phyloP scores from a whole-genome alignment of 2,329 filamentous ascomycete species.

The Pseudogymnoascus sp. region DNA sequence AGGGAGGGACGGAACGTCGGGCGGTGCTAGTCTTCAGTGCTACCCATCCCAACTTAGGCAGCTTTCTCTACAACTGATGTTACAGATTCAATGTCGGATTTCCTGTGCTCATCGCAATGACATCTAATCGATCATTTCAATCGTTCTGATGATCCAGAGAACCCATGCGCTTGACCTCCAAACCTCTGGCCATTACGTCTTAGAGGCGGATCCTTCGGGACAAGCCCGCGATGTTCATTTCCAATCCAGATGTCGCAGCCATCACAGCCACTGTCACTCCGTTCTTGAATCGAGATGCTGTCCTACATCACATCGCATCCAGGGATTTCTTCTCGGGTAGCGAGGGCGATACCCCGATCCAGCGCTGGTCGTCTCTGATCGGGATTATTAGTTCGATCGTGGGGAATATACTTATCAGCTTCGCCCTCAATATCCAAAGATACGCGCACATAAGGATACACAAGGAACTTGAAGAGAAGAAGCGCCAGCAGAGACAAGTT shows the following conservation, averaged over 20 bases:
- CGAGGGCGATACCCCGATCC: conserved; percentile 42
- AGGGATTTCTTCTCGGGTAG: neutral
- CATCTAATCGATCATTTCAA: neutral
- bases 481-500: conserved; percentile 47
- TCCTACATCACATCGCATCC: conserved; percentile 4
- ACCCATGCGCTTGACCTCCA: neutral
- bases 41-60: conserved; percentile 3
- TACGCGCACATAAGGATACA: conserved; percentile 87
- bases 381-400: conserved; percentile 88
- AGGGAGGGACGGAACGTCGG: neutral
- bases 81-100: neutral
- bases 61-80: neutral
- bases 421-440: conserved; percentile 91
- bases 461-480: conserved; percentile 55
- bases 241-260: neutral
- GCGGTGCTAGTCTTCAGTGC: neutral
- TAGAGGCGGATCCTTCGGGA: conserved; percentile 3
- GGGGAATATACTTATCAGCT: conserved; percentile 88
- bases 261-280: neutral
- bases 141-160: neutral
- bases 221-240: conserved; percentile 7
- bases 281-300: neutral
- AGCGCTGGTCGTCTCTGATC: conserved; percentile 85
- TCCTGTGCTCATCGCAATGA: neutral
- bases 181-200: neutral